These are phyloP conservation scores for Penicillium cosmopolitanum DNA, from an alignment of 495 filamentous ascomycete genomes.

Conservation along the genomic window DNA sequence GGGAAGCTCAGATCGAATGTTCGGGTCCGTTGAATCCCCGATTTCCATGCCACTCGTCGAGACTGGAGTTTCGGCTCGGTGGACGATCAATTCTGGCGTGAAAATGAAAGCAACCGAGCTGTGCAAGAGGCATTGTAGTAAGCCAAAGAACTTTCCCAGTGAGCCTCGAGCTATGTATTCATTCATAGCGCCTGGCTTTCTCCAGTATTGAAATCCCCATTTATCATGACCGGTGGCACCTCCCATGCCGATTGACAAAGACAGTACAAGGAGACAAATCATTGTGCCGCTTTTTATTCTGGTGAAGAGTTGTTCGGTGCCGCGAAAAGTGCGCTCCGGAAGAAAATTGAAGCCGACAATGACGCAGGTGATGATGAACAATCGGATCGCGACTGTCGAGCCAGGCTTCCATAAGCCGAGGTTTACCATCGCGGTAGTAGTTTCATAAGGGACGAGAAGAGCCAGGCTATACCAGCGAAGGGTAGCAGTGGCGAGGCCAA, in stretches of 20 bases:
- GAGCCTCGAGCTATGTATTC: slow-evolving; percentile 62
- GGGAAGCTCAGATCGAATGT: slow-evolving; percentile 24
- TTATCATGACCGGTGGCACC: slow-evolving; percentile 65
- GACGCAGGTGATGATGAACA: slow-evolving; percentile 68
- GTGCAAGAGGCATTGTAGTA: slow-evolving; percentile 66
- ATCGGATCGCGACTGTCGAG: slow-evolving; percentile 66
- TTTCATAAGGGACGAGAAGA: slow-evolving; percentile 73
- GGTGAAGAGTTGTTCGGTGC: slow-evolving; percentile 79
- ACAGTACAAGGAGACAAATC: slow-evolving; percentile 68
- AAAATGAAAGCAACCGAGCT: slow-evolving; percentile 59
- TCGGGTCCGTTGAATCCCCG: background rate
- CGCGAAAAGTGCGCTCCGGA: slow-evolving; percentile 76
- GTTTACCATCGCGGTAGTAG: slow-evolving; percentile 82
- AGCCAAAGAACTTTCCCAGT: slow-evolving; percentile 68
- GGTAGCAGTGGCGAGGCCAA: slow-evolving; percentile 62
- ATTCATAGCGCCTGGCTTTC: slow-evolving; percentile 69
- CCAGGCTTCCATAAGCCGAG: slow-evolving; percentile 73
- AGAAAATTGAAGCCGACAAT: slow-evolving; percentile 78
- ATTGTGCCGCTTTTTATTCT: slow-evolving; percentile 80
- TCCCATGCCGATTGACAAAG: slow-evolving; percentile 70
- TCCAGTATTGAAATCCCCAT: slow-evolving; percentile 81
- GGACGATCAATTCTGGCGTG: slow-evolving; percentile 57
- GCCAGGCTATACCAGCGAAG: slow-evolving; percentile 63
- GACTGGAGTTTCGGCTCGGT: slow-evolving; percentile 52
- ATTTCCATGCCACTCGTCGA: slow-evolving; percentile 33